phyloP scores from a whole-genome alignment of 495 filamentous ascomycete species.

The Penicillium maclennaniae region DNA sequence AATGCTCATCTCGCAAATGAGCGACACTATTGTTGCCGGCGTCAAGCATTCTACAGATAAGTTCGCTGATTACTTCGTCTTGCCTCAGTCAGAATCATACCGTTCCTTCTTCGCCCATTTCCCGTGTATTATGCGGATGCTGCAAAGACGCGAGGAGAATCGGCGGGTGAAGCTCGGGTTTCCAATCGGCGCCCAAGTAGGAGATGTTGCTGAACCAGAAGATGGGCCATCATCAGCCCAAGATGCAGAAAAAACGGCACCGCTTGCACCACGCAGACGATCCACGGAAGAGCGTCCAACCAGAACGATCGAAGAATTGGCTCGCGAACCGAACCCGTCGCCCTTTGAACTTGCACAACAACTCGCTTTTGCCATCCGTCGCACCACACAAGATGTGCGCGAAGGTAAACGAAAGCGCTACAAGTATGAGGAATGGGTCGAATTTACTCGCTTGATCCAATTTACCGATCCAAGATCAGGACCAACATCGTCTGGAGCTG shows the following conservation, averaged over 20 bases:
- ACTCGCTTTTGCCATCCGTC: slow-evolving; percentile 53
- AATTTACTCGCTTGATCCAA: slow-evolving; percentile 56
- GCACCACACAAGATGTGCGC: slow-evolving; percentile 44
- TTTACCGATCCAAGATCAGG: slow-evolving; percentile 43
- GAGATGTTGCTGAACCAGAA: neutral
- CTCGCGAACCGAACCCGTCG: slow-evolving; percentile 29
- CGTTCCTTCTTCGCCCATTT: slow-evolving; percentile 35
- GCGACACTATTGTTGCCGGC: slow-evolving; percentile 54
- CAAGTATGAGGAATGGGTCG: slow-evolving; percentile 62
- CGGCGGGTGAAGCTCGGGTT: slow-evolving; percentile 49
- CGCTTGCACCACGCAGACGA: neutral
- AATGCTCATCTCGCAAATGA: slow-evolving; percentile 60
- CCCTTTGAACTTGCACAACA: slow-evolving; percentile 44
- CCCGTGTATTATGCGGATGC: slow-evolving; percentile 37
- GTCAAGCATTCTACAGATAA: slow-evolving; percentile 53
- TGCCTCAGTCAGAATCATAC: slow-evolving; percentile 53
- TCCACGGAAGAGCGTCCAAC: slow-evolving; percentile 8
- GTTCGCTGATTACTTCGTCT: slow-evolving; percentile 55
- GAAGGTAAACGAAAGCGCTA: slow-evolving; percentile 44
- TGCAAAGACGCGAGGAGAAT: slow-evolving; percentile 36
- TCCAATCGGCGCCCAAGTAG: slow-evolving; percentile 24
- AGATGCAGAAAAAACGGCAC: neutral
- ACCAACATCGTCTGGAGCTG: slow-evolving; percentile 2
- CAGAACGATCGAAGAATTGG: slow-evolving; percentile 46
- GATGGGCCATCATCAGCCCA: neutral